Percentiles rank a stretch among this genome's conserved stretches.
Conservation (phyloP, 176 grass and related monocot species). For the Puya raimondii region DNA sequence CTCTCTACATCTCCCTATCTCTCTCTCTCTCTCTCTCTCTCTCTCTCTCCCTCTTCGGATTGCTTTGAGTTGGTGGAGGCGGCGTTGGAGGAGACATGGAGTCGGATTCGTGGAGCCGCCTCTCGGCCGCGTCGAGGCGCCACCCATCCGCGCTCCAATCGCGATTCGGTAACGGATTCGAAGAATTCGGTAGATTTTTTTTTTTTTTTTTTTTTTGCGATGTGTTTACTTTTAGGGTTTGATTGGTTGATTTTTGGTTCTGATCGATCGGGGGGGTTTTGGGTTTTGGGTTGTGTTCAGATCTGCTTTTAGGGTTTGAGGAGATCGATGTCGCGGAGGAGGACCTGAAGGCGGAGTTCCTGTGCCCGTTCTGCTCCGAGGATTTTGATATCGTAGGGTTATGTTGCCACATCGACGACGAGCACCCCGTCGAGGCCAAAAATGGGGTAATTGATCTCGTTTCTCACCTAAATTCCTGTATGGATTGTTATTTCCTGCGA, state of each 20-base stretch:
- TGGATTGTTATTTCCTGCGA: background rate
- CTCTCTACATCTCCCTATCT: slow-evolving; percentile 1
- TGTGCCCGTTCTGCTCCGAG: slow-evolving; percentile 85
- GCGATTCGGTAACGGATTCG: slow-evolving; percentile 30
- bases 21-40: slow-evolving; percentile 9
- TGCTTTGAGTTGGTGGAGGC: background rate
- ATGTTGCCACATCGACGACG: slow-evolving; percentile 67
- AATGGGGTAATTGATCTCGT: slow-evolving; percentile 40
- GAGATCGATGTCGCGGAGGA: slow-evolving; percentile 56
- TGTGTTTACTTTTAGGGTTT: background rate
- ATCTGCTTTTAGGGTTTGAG: slow-evolving; percentile 57
- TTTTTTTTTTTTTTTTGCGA: background rate
- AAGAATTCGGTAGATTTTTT: background rate
- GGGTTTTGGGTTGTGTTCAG: slow-evolving; percentile 32
- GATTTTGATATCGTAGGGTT: slow-evolving; percentile 62
- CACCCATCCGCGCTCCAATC: slow-evolving; percentile 12
- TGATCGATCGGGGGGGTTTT: background rate
- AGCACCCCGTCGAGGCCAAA: slow-evolving; percentile 49
- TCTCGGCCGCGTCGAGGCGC: slow-evolving; percentile 28
- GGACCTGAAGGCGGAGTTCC: slow-evolving; percentile 29
- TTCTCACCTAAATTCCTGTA: background rate
- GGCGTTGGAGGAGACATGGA: slow-evolving; percentile 35
- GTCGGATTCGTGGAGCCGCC: slow-evolving; percentile 44
- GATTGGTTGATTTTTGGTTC: slow-evolving; percentile 1
- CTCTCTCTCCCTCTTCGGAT: background rate